A percentile compares a stretch with the other conserved stretches of the same genome.
Conservation (phyloP, 306 rosid species). For the Arachis hypogaea region DNA sequence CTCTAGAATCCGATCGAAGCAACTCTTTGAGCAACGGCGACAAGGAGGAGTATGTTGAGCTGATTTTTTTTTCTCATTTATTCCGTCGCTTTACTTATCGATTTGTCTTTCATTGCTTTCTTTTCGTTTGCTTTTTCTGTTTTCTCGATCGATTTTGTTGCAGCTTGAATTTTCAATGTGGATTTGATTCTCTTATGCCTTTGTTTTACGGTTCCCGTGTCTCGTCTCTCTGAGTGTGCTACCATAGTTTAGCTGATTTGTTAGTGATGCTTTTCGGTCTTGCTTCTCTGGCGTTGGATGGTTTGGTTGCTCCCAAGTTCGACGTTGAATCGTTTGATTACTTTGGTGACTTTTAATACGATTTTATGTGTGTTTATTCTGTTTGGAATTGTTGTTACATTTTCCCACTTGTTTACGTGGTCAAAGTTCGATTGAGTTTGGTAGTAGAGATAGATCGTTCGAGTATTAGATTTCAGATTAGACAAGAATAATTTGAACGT, state of each 20-base stretch:
- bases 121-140: neutral
- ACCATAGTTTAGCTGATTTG: conserved; percentile 10
- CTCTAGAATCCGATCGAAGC: conserved; percentile 71
- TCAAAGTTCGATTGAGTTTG: neutral
- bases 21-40: conserved; percentile 49
- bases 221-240: conserved; percentile 25
- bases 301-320: conserved; percentile 28
- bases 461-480: too few relatives aligned
- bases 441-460: neutral
- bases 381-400: conserved; percentile 10
- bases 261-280: conserved; percentile 12
- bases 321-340: conserved; percentile 32
- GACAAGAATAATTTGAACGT: too few relatives aligned
- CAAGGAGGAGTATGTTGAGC: conserved; percentile 59
- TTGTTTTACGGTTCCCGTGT: conserved; percentile 27
- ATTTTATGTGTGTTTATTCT: conserved; percentile 30
- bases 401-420: conserved; percentile 5
- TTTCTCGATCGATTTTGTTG: conserved; percentile 18
- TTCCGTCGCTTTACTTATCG: conserved; percentile 16
- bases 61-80: conserved; percentile 31
- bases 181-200: conserved; percentile 45
- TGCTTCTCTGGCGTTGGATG: conserved; percentile 3
- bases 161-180: conserved; percentile 45
- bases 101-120: conserved; percentile 20
- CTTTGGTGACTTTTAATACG: conserved; percentile 32